Evolutionary conservation across 2,329 filamentous ascomycete species (phyloP).

Genomic region (Proliferodiscus dingleyae): DNA sequence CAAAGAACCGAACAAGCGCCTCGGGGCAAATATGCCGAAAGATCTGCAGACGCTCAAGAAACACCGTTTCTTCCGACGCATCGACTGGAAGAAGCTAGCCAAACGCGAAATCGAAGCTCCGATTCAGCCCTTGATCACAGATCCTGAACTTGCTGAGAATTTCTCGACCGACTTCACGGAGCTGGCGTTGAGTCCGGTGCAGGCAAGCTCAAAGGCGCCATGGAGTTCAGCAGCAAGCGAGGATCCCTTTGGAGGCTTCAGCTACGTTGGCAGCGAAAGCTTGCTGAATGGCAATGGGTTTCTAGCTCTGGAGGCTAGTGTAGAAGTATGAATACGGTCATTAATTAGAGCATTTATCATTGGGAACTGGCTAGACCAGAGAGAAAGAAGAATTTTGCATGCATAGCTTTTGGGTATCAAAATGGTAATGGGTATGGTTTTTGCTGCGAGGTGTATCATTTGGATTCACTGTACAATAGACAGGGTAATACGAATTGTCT

Average conservation of each 20-base stretch:
- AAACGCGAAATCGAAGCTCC: conserved; percentile 79
- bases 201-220: conserved; percentile 34
- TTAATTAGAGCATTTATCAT: background rate
- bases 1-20: conserved; percentile 86
- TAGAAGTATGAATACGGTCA: background rate
- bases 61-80: conserved; percentile 94
- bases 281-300: conserved; percentile 29
- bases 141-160: conserved; percentile 94
- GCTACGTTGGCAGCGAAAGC: conserved; percentile 32
- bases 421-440: no score
- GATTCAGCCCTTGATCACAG: conserved; percentile 89
- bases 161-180: conserved; percentile 91
- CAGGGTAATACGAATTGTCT: no score
- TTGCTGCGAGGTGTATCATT: no score
- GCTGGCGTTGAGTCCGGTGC: conserved; percentile 70
- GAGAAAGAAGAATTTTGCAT: no score
- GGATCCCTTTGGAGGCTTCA: conserved; percentile 33
- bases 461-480: no score
- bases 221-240: conserved; percentile 23
- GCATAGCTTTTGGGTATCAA: no score
- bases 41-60: conserved; percentile 82
- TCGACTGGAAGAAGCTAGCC: conserved; percentile 87
- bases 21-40: conserved; percentile 84
- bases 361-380: background rate
- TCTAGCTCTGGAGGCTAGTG: background rate